These are phyloP conservation scores for Tulasnella sp. DNA, from an alignment of 768 basidiomycete species.

Conservation along the genomic window DNA sequence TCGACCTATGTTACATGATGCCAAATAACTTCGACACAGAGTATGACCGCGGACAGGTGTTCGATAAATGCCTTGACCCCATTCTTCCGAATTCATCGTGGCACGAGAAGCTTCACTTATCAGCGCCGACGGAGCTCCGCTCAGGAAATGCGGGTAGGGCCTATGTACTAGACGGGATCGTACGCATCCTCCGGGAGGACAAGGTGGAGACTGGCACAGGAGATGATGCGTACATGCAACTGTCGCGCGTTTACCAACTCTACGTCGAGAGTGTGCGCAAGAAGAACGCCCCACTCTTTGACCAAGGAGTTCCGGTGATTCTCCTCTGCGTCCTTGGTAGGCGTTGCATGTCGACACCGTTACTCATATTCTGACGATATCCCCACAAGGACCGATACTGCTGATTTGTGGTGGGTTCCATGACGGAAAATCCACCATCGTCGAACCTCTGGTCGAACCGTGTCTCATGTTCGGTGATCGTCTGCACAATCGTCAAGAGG, in stretches of 20 bases:
- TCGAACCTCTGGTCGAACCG: slow-evolving; percentile 4
- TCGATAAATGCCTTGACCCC: neutral
- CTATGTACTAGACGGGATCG: neutral
- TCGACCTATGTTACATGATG: neutral
- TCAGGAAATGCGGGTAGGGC: neutral
- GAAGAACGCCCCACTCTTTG: neutral
- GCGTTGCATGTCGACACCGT: neutral
- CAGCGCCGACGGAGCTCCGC: neutral
- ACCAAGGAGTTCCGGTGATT: slow-evolving; percentile 1
- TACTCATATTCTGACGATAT: neutral
- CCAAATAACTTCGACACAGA: neutral
- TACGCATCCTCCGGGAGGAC: slow-evolving; percentile 4
- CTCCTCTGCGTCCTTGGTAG: neutral
- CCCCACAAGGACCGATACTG: neutral
- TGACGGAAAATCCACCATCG: slow-evolving; percentile 9
- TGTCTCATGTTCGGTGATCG: neutral
- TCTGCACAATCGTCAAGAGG: neutral
- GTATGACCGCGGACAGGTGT: neutral
- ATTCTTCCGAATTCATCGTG: neutral
- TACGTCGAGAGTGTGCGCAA: neutral
- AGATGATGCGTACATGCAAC: slow-evolving; percentile 11
- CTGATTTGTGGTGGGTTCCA: slow-evolving; percentile 8
- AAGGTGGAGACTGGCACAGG: slow-evolving; percentile 7
- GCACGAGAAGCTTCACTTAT: neutral
- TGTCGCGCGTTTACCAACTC: neutral